Base-by-base conservation (phyloP, 2,329 filamentous ascomycete species). In the Rhexocercosporidium sp. region DNA sequence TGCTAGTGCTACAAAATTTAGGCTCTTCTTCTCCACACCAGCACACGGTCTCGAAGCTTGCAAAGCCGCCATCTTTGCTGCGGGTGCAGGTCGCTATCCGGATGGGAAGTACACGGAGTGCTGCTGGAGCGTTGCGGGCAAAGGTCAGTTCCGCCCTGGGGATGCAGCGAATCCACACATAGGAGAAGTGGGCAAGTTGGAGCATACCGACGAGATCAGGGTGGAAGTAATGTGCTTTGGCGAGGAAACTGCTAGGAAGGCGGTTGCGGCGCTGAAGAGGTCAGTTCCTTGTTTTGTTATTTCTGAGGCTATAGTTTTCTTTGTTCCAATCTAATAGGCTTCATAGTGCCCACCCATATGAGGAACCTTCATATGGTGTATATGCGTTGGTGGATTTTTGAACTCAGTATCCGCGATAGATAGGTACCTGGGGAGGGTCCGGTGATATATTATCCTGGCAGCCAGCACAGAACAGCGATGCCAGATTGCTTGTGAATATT, bases 101-200 rank as follows among this genome's bases (percentile, higher is more conserved):
- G 67, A 62, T 2, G 65, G 69, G 29, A 82, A 82, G 71, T 88
- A 88, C 74, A 85, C 83, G 25, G 84, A 88, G 71, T 84, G 81
- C 75, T 83, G 82, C 76, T 89, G 81, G 80, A 79, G 79, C 2
- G 77, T 79, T 0, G 69, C 78, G 4, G 90, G 90, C 3, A 86
- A 81, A 0, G 89, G 88, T 0, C 89, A 92, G 74, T 93, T 92
- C 77, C 84, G 86, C 0, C 89, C 90, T 0, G 87, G 86, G 0
- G 82, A 82, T 65, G 76, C 80, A 0, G 88, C 90, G 0, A 89
- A 89, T 59, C 90, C 90, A 3, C 79, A 87, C 72, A 87, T 92
- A 68, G 90, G 90, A 0, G 78, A 79, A 11, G 79, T 83, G 1
- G 88, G 88, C 0, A 76, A 80, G 47, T 73, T 92, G 0, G 88